Conservation (phyloP, 352 stramenopile species). For the Pythium vanterpoolii region DNA sequence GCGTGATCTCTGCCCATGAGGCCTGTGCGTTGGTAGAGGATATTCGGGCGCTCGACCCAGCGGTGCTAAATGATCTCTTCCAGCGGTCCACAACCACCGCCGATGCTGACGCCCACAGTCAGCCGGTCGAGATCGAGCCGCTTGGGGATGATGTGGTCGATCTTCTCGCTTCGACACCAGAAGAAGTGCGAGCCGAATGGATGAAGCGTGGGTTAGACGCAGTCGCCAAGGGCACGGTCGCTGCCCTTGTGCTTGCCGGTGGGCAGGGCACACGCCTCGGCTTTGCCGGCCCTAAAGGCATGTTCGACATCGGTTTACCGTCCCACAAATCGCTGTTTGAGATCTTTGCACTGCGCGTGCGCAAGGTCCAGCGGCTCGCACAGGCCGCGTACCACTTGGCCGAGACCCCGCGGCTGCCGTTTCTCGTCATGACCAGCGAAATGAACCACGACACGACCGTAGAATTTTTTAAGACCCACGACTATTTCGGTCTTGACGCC, state of each 20-base stretch:
- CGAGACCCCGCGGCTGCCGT: conserved; percentile 34
- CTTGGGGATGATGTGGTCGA: conserved; percentile 43
- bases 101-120: conserved; percentile 14
- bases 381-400: not conserved
- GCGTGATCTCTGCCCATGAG: conserved; percentile 30
- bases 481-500: conserved; percentile 90
- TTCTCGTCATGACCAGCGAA: conserved; percentile 98
- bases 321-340: conserved; percentile 93
- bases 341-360: conserved; percentile 91
- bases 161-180: conserved; percentile 26
- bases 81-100: conserved; percentile 34
- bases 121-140: conserved; percentile 31
- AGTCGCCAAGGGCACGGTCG: conserved; percentile 86
- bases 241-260: conserved; percentile 92
- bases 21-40: conserved; percentile 35
- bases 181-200: conserved; percentile 35
- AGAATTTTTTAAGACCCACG: conserved; percentile 87
- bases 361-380: conserved; percentile 50
- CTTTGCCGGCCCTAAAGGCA: conserved; percentile 94
- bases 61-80: conserved; percentile 35
- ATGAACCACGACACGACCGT: conserved; percentile 95
- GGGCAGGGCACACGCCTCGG: conserved; percentile 97
- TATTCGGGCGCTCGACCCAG: conserved; percentile 29
- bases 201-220: conserved; percentile 62
- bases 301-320: conserved; percentile 92